Evolutionary conservation across 1,284 basidiomycete genomes (phyloP), one percentile per base, ranked within the genome.

Genomic region (Waitea zeae): DNA sequence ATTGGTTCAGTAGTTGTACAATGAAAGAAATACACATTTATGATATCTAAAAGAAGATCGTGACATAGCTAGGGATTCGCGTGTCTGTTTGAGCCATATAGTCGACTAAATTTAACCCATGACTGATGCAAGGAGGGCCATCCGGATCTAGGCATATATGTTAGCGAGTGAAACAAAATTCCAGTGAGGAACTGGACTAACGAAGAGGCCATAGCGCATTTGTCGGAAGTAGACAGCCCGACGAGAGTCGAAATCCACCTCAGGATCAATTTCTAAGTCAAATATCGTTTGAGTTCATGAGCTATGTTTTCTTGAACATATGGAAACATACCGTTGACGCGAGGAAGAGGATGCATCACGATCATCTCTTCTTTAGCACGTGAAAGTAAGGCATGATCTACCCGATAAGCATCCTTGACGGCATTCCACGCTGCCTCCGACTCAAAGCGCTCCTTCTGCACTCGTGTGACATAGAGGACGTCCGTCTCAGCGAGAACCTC

Each of bases 221-320:
- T 97, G 92, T 33, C 95, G 76, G 79, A 97, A 96, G 62, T 96
- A 98, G 20, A 90, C 92, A 1, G 92, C 93, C 11, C 92, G 70
- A 31, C 83, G 73, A 11, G 75, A 82, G 55, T 98, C 93, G 48
- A 95, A 97, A 59, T 98, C 95, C 36, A 99, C 90, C 53, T 97
- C 92, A 4, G 90, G 86, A 52, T 95, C 90, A 46, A 98, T 93
- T 79, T 98, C 89, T 78, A 48, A 2, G 34, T 35, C 12, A 5
- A 17, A 4, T 35, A 32, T 20, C 3, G n/a, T n/a, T n/a, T n/a
- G n/a, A n/a, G n/a, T n/a, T n/a, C n/a, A n/a, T n/a, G n/a, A 30
- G 30, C 18, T 15, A 20, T 32, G 12, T 31, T 17, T 26, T n/a
- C n/a, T n/a, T n/a, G n/a, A n/a, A n/a, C n/a, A n/a, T n/a, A n/a